Base-by-base conservation (phyloP, 306 rosid species). In the Notholithocarpus densiflorus region DNA sequence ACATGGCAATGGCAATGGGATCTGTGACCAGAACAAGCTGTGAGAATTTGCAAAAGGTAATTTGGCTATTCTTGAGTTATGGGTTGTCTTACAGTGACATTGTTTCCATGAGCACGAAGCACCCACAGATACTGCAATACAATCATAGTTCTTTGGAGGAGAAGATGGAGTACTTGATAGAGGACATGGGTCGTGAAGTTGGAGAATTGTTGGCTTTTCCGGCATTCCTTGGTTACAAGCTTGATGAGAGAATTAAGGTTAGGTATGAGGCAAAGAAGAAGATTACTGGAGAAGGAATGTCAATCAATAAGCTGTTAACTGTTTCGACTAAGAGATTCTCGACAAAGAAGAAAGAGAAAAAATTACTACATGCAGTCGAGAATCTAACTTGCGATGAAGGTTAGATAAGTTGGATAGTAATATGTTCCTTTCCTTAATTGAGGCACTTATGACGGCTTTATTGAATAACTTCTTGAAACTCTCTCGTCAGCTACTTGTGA, bases 61-160 rank as follows among this genome's bases (percentile, higher is more conserved):
- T 93, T 29, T 76, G 71, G 72, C 29, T 89, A 73, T 91, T 82
- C 84, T 83, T 93, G 88, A 80, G 73, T 73, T 87, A 83, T 59
- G 98, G 97, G 52, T 74, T 91, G 40, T 87, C 94, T 0, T 87
- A 75, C 37, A 87, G 78, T 17, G 93, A 93, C 78, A 84, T 93
- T 43, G 71, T 86, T 76, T 79, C 77, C n/a, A 93, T 93, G 98
- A 86, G 92, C 88, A 87, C 66, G 82, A 93, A 72, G 88, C 98
- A 93, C 19, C 98, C 97, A 1, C 94, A 87, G 84, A 82, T 91
- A 81, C 88, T 93, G 78, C 94, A 88, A 84, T 93, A 93, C 72
- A 86, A 83, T 80, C 84, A 75, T 55, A 34, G 19, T 54, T 89
- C 92, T 82, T 52, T 86, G 79, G 86, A 88, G 87, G 84, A 86